phyloP scores from a whole-genome alignment of 2,329 filamentous ascomycete genomes.

The Fusarium albidum region DNA sequence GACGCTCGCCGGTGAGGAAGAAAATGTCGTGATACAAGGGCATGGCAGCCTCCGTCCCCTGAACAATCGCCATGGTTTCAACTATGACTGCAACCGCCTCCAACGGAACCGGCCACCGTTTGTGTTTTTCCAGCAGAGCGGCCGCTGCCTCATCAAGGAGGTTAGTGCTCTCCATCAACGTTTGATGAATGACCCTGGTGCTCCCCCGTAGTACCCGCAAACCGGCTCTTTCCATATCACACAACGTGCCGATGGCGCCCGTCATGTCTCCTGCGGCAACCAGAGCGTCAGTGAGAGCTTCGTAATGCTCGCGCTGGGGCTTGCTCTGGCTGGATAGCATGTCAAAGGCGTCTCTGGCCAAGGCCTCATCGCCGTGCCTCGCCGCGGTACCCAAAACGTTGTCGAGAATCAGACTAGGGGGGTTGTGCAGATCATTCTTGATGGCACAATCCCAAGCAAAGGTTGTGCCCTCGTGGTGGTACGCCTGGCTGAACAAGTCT shows the following conservation, averaged over 20 bases:
- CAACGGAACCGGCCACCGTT: conserved; percentile 48
- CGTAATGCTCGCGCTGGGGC: conserved; percentile 76
- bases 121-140: conserved; percentile 62
- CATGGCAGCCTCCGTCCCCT: conserved; percentile 44
- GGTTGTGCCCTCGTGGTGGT: conserved; percentile 69
- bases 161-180: conserved; percentile 57
- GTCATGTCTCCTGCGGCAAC: conserved; percentile 65
- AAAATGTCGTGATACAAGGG: conserved; percentile 43
- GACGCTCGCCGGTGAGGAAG: conserved; percentile 41
- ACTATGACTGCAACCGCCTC: conserved; percentile 46
- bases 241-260: conserved; percentile 73
- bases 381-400: conserved; percentile 78
- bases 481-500: conserved; percentile 73
- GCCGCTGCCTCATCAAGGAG: conserved; percentile 62
- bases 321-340: conserved; percentile 49
- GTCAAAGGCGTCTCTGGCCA: conserved; percentile 77
- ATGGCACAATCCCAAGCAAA: conserved; percentile 78
- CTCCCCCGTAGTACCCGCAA: conserved; percentile 65
- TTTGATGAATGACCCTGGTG: conserved; percentile 68
- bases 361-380: conserved; percentile 68
- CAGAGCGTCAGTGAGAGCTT: conserved; percentile 79
- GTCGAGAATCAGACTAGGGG: conserved; percentile 68
- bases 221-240: conserved; percentile 70
- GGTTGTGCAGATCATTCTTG: conserved; percentile 47
- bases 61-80: conserved; percentile 43